Percentiles rank a stretch among this genome's conserved stretches.
These are phyloP conservation scores for Cymbidium sinense DNA, from an alignment of 106 monocot species.

Conservation along the genomic window DNA sequence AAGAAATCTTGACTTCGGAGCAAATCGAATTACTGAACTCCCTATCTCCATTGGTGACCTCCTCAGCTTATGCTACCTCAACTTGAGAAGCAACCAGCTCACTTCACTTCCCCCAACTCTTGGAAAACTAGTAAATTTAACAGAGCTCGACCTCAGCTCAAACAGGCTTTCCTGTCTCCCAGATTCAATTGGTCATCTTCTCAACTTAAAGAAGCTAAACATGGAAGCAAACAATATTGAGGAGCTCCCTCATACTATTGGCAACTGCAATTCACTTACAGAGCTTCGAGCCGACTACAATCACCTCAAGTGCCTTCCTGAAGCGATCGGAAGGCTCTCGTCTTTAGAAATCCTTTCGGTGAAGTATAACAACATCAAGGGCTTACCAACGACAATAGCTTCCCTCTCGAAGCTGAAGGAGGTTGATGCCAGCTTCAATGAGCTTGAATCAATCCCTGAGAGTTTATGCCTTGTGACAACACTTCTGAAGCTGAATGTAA, in stretches of 20 bases:
- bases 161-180: slow-evolving; percentile 15
- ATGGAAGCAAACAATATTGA: slow-evolving; percentile 27
- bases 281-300: slow-evolving; percentile 34
- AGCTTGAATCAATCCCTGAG: slow-evolving; percentile 19
- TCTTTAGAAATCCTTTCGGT: slow-evolving; percentile 21
- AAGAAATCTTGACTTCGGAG: slow-evolving; percentile 17
- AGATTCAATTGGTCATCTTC: slow-evolving; percentile 13
- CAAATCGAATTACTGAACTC: slow-evolving; percentile 18
- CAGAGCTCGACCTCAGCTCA: slow-evolving; percentile 22
- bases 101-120: slow-evolving; percentile 13
- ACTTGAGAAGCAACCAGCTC: slow-evolving; percentile 20
- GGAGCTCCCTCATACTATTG: slow-evolving; percentile 30
- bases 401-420: slow-evolving; percentile 19
- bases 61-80: slow-evolving; percentile 8
- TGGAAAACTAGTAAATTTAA: slow-evolving; percentile 13
- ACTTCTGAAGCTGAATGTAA: slow-evolving; percentile 16
- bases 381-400: slow-evolving; percentile 12
- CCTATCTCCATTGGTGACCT: slow-evolving; percentile 21
- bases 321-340: slow-evolving; percentile 26
- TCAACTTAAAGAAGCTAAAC: slow-evolving; percentile 22
- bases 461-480: slow-evolving; percentile 23
- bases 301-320: slow-evolving; percentile 26
- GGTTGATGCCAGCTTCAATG: slow-evolving; percentile 22
- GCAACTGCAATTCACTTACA: slow-evolving; percentile 16
- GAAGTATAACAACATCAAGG: slow-evolving; percentile 20